Percentiles rank a stretch among this genome's conserved stretches.
phyloP scores from a whole-genome alignment of 2,329 filamentous ascomycete genomes.

The Aspergillus viridinutans region DNA sequence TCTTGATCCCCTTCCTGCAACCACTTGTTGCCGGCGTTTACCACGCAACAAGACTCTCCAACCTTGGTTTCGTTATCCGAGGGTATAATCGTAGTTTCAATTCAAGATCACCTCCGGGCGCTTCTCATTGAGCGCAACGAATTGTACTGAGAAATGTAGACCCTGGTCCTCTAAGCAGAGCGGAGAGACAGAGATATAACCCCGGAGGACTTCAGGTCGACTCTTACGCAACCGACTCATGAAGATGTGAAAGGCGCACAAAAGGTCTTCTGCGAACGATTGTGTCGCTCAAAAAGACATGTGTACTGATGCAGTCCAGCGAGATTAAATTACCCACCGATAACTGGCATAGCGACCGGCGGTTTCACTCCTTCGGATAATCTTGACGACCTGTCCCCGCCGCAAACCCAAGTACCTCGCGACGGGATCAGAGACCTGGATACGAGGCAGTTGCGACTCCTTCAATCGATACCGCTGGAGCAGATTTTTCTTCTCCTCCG shows the following conservation, averaged over 20 bases:
- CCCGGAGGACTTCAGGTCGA: background rate
- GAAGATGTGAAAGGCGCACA: background rate
- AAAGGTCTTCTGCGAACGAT: background rate
- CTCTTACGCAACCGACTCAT: background rate
- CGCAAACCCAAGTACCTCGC: constrained; percentile 86
- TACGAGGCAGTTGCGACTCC: constrained; percentile 93
- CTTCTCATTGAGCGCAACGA: background rate
- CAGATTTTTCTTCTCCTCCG: constrained; percentile 81
- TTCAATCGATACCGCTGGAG: constrained; percentile 89
- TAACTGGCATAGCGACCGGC: constrained; percentile 97
- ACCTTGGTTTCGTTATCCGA: background rate
- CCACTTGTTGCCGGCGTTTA: background rate
- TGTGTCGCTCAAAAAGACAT: background rate
- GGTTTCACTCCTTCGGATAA: constrained; percentile 91
- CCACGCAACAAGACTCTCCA: background rate
- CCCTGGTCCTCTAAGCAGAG: background rate
- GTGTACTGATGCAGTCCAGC: background rate
- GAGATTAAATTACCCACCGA: constrained; percentile 56
- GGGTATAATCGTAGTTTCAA: background rate
- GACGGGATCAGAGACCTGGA: constrained; percentile 87
- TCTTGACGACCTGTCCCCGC: constrained; percentile 95
- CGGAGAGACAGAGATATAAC: background rate
- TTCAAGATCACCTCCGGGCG: background rate
- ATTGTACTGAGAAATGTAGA: background rate
- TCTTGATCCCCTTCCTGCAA: constrained; percentile 5